phyloP scores from a whole-genome alignment of 257 asterid genomes.

The Solanum sejunctum region DNA sequence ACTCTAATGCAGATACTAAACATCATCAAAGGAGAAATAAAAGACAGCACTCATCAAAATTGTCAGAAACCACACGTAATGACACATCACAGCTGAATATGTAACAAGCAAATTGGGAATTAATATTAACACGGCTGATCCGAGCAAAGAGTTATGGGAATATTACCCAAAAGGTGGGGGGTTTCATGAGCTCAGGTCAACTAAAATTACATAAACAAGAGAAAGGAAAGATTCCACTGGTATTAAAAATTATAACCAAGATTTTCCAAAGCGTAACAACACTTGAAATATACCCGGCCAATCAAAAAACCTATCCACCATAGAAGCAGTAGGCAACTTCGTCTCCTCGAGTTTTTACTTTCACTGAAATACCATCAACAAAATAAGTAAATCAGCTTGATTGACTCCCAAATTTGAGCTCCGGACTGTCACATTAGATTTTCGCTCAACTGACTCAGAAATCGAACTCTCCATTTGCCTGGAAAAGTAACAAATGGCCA shows the following conservation, averaged over 20 bases:
- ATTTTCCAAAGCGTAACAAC: not conserved
- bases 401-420: not conserved
- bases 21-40: too few relatives aligned
- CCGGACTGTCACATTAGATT: not conserved
- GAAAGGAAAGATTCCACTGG: not conserved
- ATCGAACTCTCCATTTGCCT: conserved; percentile 86
- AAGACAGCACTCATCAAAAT: not conserved
- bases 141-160: not conserved
- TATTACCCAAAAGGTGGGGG: not conserved
- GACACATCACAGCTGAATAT: not conserved
- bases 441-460: conserved; percentile 39
- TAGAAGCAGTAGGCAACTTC: conserved; percentile 1
- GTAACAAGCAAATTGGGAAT: not conserved
- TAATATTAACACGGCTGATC: not conserved
- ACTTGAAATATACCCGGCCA: conserved; percentile 23
- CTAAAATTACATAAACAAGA: not conserved
- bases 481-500: conserved; percentile 5
- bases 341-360: conserved; percentile 10
- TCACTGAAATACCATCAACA: not conserved
- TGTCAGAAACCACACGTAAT: not conserved
- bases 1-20: too few relatives aligned
- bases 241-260: conserved; percentile 2
- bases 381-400: not conserved
- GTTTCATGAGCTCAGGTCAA: not conserved
- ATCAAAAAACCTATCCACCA: conserved; percentile 16